These are phyloP conservation scores for Kodamaea arcana DNA, from an alignment of 1,139 yeast species.

Conservation along the genomic window DNA sequence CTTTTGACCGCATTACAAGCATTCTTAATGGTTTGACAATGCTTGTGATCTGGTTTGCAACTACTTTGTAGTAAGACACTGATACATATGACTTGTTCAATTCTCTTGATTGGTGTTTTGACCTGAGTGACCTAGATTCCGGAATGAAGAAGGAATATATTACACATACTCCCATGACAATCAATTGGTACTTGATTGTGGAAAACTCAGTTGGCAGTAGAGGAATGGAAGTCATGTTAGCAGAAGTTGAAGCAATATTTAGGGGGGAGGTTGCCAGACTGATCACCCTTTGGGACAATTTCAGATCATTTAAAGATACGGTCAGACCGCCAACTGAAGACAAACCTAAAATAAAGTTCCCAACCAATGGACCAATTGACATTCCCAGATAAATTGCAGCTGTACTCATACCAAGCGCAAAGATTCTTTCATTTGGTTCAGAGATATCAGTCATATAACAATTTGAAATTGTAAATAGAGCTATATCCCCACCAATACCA, in stretches of 20 bases:
- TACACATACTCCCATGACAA: constrained; percentile 19
- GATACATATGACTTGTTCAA: constrained; percentile 14
- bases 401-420: constrained; percentile 50
- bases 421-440: constrained; percentile 49
- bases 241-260: background rate
- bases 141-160: constrained; percentile 41
- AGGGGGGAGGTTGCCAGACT: background rate
- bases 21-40: constrained; percentile 48
- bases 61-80: background rate
- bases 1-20: constrained; percentile 31
- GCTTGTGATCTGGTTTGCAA: constrained; percentile 11
- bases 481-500: constrained; percentile 51
- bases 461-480: constrained; percentile 47
- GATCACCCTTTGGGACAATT: too few species aligned
- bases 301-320: too few species aligned
- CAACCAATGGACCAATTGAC: constrained; percentile 60
- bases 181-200: constrained; percentile 28
- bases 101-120: constrained; percentile 47
- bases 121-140: constrained; percentile 42
- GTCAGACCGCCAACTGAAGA: too few species aligned
- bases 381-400: constrained; percentile 59
- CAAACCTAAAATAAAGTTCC: constrained; percentile 29
- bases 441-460: constrained; percentile 65
- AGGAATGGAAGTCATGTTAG: too few species aligned
- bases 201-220: constrained; percentile 20